Conservation (phyloP, 1,139 yeast species). For the Saccharomyces pastorianus region DNA sequence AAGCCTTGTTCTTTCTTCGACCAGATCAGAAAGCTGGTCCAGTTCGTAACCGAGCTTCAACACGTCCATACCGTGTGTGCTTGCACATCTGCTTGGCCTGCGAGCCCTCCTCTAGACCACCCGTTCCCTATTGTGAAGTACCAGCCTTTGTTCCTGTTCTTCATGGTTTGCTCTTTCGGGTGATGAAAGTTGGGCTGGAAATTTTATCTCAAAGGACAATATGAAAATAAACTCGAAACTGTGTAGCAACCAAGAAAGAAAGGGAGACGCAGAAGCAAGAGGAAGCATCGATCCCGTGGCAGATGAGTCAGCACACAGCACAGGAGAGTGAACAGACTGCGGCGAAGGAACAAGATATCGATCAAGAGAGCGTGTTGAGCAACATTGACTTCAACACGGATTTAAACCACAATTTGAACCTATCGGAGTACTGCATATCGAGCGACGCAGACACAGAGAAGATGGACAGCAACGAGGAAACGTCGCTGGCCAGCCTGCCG, state of each 20-base stretch:
- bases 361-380: constrained; percentile 23
- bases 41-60: constrained; percentile 23
- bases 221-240: neutral
- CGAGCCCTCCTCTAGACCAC: neutral
- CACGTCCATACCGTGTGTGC: constrained; percentile 10
- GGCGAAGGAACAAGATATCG: constrained; percentile 13
- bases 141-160: neutral
- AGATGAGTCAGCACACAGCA: neutral
- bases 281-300: neutral
- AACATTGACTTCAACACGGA: constrained; percentile 21
- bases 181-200: neutral
- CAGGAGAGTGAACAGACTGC: neutral
- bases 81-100: neutral
- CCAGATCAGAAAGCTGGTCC: constrained; percentile 20
- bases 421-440: constrained; percentile 26
- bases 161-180: neutral
- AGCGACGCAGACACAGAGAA: constrained; percentile 32
- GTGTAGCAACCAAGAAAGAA: neutral
- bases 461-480: constrained; percentile 16
- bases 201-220: neutral
- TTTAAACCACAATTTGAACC: constrained; percentile 12
- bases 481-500: neutral
- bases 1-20: constrained; percentile 26
- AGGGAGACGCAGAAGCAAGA: neutral
- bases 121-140: neutral